A percentile compares a stretch with the other conserved stretches of the same genome.
phyloP scores from a whole-genome alignment of 2,329 filamentous ascomycete genomes.

The Xylaria sp. region DNA sequence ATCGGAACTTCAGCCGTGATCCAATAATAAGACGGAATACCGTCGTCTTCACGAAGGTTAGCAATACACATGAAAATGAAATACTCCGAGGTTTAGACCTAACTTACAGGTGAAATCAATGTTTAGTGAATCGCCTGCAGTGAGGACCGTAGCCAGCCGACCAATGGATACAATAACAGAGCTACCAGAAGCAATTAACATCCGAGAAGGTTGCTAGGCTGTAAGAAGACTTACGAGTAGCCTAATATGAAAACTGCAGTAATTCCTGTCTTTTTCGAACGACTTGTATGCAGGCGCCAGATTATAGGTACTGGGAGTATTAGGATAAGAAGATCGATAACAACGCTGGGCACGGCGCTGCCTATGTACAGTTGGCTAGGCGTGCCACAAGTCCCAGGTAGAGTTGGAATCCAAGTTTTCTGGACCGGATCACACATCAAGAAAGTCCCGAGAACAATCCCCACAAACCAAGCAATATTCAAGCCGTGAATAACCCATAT shows the following conservation, averaged over 20 bases:
- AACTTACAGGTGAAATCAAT: constrained; percentile 24
- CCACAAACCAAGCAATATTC: constrained; percentile 29
- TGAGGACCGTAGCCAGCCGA: constrained; percentile 22
- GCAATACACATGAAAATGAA: not conserved
- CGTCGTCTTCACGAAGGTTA: not conserved
- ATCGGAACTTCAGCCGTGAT: constrained; percentile 16
- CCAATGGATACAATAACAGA: constrained; percentile 26
- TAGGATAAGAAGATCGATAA: constrained; percentile 29
- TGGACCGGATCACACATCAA: constrained; percentile 26
- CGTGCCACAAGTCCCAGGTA: constrained; percentile 8
- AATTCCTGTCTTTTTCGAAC: constrained; percentile 19
- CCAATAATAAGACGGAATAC: constrained; percentile 16
- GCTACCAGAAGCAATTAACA: constrained; percentile 9
- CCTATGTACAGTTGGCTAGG: constrained; percentile 12
- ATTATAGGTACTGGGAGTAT: constrained; percentile 29
- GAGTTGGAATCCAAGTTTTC: constrained; percentile 11
- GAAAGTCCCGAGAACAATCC: constrained; percentile 20
- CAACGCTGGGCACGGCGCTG: constrained; percentile 25
- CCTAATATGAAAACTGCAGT: constrained; percentile 25
- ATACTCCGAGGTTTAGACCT: too few species aligned
- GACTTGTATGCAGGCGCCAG: constrained; percentile 24
- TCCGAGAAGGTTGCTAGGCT: not conserved
- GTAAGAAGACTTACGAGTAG: constrained; percentile 19
- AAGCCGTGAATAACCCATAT: constrained; percentile 9
- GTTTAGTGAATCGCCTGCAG: constrained; percentile 7